These are phyloP conservation scores for Fonsecaea pugnacius DNA, from an alignment of 2,329 filamentous ascomycete genomes.

Conservation along the genomic window DNA sequence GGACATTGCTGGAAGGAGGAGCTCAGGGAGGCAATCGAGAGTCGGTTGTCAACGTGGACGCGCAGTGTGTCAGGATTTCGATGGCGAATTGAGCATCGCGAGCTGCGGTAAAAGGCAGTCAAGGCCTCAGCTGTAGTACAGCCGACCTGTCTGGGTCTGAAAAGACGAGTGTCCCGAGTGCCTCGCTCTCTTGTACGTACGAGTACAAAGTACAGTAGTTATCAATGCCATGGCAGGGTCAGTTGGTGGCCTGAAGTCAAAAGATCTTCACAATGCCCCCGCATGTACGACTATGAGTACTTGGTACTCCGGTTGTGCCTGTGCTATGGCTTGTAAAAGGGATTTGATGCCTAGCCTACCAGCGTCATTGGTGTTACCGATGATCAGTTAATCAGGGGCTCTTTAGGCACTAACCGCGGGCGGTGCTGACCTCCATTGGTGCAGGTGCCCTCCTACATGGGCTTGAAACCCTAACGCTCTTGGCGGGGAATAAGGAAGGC, in stretches of 20 bases:
- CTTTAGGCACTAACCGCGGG: background rate
- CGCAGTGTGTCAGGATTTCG: background rate
- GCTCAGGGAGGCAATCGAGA: background rate
- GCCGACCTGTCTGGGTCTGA: background rate
- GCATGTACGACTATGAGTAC: too few species aligned
- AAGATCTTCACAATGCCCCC: background rate
- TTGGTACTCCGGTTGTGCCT: too few species aligned
- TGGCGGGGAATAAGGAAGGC: background rate
- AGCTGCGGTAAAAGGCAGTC: background rate
- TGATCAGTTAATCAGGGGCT: background rate
- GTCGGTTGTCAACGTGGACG: background rate
- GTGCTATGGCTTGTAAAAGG: too few species aligned
- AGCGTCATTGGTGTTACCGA: background rate
- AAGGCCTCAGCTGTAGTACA: background rate
- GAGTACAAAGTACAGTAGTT: background rate
- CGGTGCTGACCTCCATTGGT: background rate
- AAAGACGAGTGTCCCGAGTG: background rate
- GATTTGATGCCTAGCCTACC: background rate
- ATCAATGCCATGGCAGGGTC: background rate
- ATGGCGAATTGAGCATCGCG: background rate
- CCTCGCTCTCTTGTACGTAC: too few species aligned
- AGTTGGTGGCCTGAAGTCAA: background rate
- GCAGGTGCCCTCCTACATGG: background rate
- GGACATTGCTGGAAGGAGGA: constrained; percentile 41
- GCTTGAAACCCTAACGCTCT: background rate